Evolutionary conservation across 2,329 filamentous ascomycete species (phyloP).

Genomic region (Shiraia sp.): DNA sequence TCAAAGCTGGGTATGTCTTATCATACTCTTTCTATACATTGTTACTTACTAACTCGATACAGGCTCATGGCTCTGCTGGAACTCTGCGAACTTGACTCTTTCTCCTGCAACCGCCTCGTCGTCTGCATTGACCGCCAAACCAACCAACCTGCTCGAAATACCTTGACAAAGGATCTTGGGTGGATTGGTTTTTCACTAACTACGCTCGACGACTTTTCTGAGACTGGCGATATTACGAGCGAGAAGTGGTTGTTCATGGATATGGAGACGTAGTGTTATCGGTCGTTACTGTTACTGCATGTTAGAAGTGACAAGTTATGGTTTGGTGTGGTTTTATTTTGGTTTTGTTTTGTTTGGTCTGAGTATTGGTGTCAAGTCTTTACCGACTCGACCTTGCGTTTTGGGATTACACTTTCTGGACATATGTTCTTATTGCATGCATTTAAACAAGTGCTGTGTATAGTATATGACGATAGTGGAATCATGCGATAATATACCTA

Average conservation of each 20-base stretch:
- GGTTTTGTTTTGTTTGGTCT: no score
- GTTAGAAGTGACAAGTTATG: no score
- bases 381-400: no score
- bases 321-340: neutral
- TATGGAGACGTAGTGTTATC: slow-evolving; percentile 71
- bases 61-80: slow-evolving; percentile 83
- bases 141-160: slow-evolving; percentile 63
- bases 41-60: slow-evolving; percentile 13
- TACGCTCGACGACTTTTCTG: slow-evolving; percentile 76
- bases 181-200: slow-evolving; percentile 91
- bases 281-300: neutral
- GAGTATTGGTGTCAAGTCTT: no score
- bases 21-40: neutral
- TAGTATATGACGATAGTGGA: no score
- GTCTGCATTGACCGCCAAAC: slow-evolving; percentile 77
- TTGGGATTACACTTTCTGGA: no score
- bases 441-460: no score
- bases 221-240: slow-evolving; percentile 64
- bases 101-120: slow-evolving; percentile 77
- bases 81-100: slow-evolving; percentile 71
- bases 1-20: slow-evolving; percentile 81
- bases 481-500: no score
- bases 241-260: slow-evolving; percentile 82
- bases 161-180: slow-evolving; percentile 78
- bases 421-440: no score